Evolutionary conservation across 73 alveolate species (phyloP).

Genomic region (Blepharisma japonicum): DNA sequence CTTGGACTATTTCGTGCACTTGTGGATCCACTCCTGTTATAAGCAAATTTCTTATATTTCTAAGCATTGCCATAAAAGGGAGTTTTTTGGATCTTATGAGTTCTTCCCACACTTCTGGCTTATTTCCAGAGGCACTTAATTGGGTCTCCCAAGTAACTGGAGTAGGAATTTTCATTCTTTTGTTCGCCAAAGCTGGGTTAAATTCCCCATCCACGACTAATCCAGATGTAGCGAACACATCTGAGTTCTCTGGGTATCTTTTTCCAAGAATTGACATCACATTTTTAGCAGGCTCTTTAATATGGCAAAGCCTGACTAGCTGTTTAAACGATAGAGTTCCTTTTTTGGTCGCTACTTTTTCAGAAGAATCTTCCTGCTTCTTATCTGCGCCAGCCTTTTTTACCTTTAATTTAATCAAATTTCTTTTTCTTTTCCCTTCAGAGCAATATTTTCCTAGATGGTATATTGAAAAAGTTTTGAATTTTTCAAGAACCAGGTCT

Average conservation of each 20-base stretch:
- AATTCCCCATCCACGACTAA: slow-evolving; percentile 32
- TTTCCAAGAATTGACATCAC: slow-evolving; percentile 44
- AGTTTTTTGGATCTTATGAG: slow-evolving; percentile 32
- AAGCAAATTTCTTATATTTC: slow-evolving; percentile 44
- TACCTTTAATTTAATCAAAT: not conserved
- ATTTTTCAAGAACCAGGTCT: slow-evolving; percentile 35
- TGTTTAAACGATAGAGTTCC: no score
- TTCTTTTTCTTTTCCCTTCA: slow-evolving; percentile 27
- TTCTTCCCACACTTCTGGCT: slow-evolving; percentile 47
- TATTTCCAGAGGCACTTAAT: slow-evolving; percentile 37
- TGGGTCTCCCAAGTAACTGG: slow-evolving; percentile 52
- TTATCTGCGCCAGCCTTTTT: no score
- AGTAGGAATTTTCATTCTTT: slow-evolving; percentile 46
- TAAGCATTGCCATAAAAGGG: slow-evolving; percentile 46
- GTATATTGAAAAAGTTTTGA: slow-evolving; percentile 32
- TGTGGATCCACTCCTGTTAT: slow-evolving; percentile 33
- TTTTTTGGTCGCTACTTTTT: no score
- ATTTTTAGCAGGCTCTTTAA: slow-evolving; percentile 35
- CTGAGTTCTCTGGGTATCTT: slow-evolving; percentile 48
- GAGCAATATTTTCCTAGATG: slow-evolving; percentile 52
- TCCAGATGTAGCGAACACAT: slow-evolving; percentile 35
- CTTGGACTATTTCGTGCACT: slow-evolving; percentile 31
- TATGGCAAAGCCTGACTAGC: slow-evolving; percentile 45
- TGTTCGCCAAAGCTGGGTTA: slow-evolving; percentile 39
- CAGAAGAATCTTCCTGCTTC: no score